Conservation (phyloP, 305 asterid species). For the Nicotiana rustica region DNA sequence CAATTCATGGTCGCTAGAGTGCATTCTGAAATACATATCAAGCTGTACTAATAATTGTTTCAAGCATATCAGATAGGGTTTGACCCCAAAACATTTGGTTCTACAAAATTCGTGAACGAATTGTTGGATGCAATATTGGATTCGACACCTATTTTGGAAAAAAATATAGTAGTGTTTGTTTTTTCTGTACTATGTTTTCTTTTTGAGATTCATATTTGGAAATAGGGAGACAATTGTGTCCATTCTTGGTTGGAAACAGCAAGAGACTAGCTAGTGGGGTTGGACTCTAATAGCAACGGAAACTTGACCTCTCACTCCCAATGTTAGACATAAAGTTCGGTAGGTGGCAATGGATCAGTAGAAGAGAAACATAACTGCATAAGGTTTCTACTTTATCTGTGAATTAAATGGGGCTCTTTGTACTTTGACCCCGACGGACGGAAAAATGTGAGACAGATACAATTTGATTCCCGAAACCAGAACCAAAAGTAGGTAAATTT, state of each 20-base stretch:
- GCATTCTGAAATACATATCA: too few relatives aligned
- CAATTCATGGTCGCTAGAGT: constrained; percentile 33
- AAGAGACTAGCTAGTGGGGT: background rate
- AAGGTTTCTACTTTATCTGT: constrained; percentile 10
- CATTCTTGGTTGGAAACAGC: background rate
- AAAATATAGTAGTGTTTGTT: background rate
- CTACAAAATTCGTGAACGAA: too few relatives aligned
- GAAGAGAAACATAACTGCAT: background rate
- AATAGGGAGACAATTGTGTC: background rate
- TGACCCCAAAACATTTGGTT: too few relatives aligned
- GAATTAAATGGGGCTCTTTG: background rate
- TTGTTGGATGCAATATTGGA: too few relatives aligned
- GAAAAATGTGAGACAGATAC: too few relatives aligned
- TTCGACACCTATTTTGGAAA: background rate
- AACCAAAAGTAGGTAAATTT: too few relatives aligned
- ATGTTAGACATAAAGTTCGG: background rate
- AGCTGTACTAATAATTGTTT: too few relatives aligned
- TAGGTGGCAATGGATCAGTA: background rate
- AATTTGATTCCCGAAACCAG: too few relatives aligned
- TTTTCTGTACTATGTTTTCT: background rate
- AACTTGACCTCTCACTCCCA: background rate
- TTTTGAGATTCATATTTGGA: background rate
- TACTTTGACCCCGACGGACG: background rate
- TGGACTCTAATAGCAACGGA: background rate
- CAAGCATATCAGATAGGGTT: too few relatives aligned